Conservation (phyloP, 306 rosid genomes). For the Clitoria ternatea region DNA sequence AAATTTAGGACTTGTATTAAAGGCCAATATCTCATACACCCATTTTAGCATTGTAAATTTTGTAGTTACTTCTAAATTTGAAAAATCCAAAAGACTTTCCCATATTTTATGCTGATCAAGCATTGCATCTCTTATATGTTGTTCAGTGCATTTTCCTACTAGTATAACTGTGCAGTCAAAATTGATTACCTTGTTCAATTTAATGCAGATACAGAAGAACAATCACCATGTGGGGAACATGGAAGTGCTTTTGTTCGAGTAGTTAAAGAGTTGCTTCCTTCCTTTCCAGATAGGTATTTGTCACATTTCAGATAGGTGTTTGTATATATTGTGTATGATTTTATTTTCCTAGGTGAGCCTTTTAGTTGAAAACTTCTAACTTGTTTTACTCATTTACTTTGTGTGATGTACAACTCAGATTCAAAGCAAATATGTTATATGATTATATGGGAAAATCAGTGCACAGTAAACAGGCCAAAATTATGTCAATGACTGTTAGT, state of each 20-base stretch:
- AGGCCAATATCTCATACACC: not conserved
- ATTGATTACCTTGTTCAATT: constrained; percentile 3
- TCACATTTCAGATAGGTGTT: constrained; percentile 1
- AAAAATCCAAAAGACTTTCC: not conserved
- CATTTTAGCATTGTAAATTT: not conserved
- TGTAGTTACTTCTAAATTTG: not conserved
- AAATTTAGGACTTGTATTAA: not conserved
- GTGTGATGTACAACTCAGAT: not conserved
- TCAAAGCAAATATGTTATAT: constrained; percentile 1
- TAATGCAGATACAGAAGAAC: constrained; percentile 29
- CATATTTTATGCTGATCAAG: not conserved
- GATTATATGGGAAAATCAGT: not conserved
- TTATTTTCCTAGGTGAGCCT: not conserved
- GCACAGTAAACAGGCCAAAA: not conserved
- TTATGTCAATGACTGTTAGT: not conserved
- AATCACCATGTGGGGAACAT: constrained; percentile 22
- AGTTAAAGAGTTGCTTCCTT: constrained; percentile 45
- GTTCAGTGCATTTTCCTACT: not conserved
- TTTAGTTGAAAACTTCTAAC: not conserved
- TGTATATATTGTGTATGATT: not conserved
- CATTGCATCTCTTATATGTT: not conserved
- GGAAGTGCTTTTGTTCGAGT: constrained; percentile 32
- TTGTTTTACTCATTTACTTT: constrained; percentile 1
- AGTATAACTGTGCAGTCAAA: not conserved
- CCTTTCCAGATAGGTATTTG: constrained; percentile 56